These are phyloP conservation scores for Phaeosphaeriaceae sp. DNA, from an alignment of 2,329 filamentous ascomycete genomes.

Conservation along the genomic window DNA sequence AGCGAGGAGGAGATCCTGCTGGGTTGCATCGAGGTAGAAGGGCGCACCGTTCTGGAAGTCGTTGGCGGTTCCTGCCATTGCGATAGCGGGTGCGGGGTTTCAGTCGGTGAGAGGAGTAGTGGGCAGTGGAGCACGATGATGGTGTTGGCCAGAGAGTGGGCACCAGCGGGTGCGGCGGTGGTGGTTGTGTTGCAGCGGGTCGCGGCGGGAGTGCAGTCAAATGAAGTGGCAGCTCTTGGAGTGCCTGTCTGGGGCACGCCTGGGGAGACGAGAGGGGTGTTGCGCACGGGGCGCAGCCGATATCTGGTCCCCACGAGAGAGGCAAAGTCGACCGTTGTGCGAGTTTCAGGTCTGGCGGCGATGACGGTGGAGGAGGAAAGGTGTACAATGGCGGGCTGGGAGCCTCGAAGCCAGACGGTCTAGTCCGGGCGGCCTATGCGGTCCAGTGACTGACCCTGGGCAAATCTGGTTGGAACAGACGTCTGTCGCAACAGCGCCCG, in stretches of 20 bases:
- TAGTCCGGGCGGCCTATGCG: constrained; percentile 6
- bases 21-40: constrained; percentile 54
- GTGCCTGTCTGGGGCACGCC: constrained; percentile 4
- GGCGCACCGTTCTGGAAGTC: constrained; percentile 50
- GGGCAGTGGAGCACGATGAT: constrained; percentile 4
- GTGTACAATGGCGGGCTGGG: constrained; percentile 9
- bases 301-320: constrained; percentile 6
- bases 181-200: constrained; percentile 10
- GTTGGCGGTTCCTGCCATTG: constrained; percentile 48
- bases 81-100: constrained; percentile 27
- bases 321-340: constrained; percentile 7
- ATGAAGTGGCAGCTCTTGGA: neutral
- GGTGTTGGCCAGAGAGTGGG: constrained; percentile 1
- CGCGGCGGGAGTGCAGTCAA: constrained; percentile 11
- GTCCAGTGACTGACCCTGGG: constrained; percentile 16
- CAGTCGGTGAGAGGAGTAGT: constrained; percentile 1
- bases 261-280: constrained; percentile 6
- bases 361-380: constrained; percentile 13
- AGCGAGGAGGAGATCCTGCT: constrained; percentile 57
- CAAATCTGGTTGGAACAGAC: constrained; percentile 25
- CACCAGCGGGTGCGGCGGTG: neutral
- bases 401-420: constrained; percentile 16
- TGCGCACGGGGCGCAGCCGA: constrained; percentile 15
- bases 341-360: neutral
- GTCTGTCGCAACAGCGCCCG: constrained; percentile 19